Percentiles rank a stretch among this genome's conserved stretches.
Conservation (phyloP, 352 stramenopile genomes). For the Globisporangium paddicum region DNA sequence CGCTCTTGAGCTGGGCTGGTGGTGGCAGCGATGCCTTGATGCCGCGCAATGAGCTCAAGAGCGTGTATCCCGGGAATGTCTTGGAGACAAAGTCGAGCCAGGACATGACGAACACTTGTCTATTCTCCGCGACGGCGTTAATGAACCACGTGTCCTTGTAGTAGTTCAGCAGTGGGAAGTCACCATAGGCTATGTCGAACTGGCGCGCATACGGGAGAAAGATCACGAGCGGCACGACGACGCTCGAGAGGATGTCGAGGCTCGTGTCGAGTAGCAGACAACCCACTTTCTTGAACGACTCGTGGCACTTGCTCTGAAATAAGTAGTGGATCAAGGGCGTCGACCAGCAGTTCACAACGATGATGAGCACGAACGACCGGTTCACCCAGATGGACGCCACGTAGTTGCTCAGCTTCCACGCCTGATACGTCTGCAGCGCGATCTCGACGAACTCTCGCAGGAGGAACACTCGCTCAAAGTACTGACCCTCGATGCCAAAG, state of each 20-base stretch:
- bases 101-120: constrained; percentile 2
- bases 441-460: constrained; percentile 4
- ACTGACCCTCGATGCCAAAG: constrained; percentile 1
- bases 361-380: constrained; percentile 1
- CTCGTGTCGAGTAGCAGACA: constrained; percentile 3
- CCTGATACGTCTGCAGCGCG: constrained; percentile 7
- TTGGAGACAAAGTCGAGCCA: constrained; percentile 9
- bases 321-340: constrained; percentile 7
- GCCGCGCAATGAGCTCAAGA: background rate
- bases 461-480: constrained; percentile 6
- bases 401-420: constrained; percentile 8
- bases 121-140: constrained; percentile 2
- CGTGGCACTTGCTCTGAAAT: background rate
- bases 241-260: constrained; percentile 4
- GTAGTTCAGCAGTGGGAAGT: constrained; percentile 5
- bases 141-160: constrained; percentile 8
- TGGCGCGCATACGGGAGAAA: constrained; percentile 3
- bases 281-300: constrained; percentile 8
- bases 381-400: constrained; percentile 7
- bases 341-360: constrained; percentile 12
- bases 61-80: constrained; percentile 6
- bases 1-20: no score
- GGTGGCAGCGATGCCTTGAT: constrained; percentile 2
- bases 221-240: constrained; percentile 10
- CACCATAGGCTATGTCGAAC: background rate